A percentile compares a stretch with the other conserved stretches of the same genome.
phyloP scores from a whole-genome alignment of 2,329 filamentous ascomycete genomes.

The Rosellinia necatrix region DNA sequence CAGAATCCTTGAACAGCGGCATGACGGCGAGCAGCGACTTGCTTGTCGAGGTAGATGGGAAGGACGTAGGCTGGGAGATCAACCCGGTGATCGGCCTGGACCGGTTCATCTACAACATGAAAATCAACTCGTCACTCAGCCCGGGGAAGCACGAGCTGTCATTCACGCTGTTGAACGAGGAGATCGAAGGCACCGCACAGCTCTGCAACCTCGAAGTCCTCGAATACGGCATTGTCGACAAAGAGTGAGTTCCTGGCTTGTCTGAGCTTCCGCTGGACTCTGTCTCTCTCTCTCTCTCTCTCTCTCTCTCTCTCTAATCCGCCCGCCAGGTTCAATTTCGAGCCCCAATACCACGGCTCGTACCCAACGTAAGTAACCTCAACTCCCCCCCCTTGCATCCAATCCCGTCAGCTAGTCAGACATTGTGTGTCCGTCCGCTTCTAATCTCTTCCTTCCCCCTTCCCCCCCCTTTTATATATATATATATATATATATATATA shows the following conservation, averaged over 20 bases:
- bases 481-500: too few species aligned
- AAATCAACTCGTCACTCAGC: slow-evolving; percentile 30
- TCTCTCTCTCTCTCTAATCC: too few species aligned
- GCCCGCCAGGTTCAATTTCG: slow-evolving; percentile 32
- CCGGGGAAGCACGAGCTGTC: slow-evolving; percentile 36
- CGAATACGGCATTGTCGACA: slow-evolving; percentile 36
- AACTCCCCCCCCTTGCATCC: not conserved
- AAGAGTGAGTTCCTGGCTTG: slow-evolving; percentile 28
- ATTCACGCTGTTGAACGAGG: slow-evolving; percentile 35
- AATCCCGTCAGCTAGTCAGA: too few species aligned
- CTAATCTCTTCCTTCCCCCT: too few species aligned
- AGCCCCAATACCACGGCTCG: slow-evolving; percentile 32
- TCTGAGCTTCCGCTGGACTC: too few species aligned
- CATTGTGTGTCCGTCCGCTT: too few species aligned
- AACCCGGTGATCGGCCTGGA: slow-evolving; percentile 37
- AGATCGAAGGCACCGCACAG: slow-evolving; percentile 38
- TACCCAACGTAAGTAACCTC: slow-evolving; percentile 38
- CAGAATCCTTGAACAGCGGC: slow-evolving; percentile 27
- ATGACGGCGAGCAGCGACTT: slow-evolving; percentile 36
- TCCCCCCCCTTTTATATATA: too few species aligned
- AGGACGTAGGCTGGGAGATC: slow-evolving; percentile 39
- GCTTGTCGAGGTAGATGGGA: slow-evolving; percentile 37
- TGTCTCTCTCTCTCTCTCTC: too few species aligned
- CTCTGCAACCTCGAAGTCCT: slow-evolving; percentile 39
- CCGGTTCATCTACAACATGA: slow-evolving; percentile 40